Base-by-base conservation (phyloP, 768 basidiomycete genomes). In the Hericium coralloides region DNA sequence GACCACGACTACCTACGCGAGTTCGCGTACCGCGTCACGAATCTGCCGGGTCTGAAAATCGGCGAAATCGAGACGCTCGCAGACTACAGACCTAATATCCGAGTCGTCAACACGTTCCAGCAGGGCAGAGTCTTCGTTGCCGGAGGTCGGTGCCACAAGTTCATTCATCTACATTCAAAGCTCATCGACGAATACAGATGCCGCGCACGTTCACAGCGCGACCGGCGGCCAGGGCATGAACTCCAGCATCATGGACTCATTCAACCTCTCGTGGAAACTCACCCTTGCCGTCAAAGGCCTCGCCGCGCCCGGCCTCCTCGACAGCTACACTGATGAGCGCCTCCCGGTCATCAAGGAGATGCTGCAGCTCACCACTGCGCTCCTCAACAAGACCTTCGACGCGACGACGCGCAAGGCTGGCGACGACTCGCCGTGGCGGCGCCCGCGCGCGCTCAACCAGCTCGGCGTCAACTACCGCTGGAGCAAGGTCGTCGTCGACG, bases 221-320 rank as follows among this genome's bases (percentile, higher is more conserved):
- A 37, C 41, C 7, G 56, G 56, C 20, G 56, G 49, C 7, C 56
- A 57, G 37, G 47, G 54, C 17, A 55, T 58, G 53, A 52, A 38
- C 4, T 26, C n/a, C 17, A 8, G 20, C 36, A 37, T 26, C 31
- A 31, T 37, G 36, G 23, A 17, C 15, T 12, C 3, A 8, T n/a
- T 58, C 36, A 64, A 64, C 38, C 50, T 64, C 12, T 41, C 54
- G 2, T 59, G 57, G 64, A 61, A 61, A 52, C 48, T 63, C 10
- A 38, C 63, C 18, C 55, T 65, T 49, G 58, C 55, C 15, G 41
- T 48, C 38, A 64, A 60, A 37, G 49, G 48, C 14, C 51, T 50
- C 23, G 59, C 60, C 2, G 23, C 53, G 12, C 55, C 58, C 12
- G 17, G 47, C 5, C 58, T 65, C 8, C 60, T 65, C 22, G 41